A percentile compares a stretch with the other conserved stretches of the same genome.
These are phyloP conservation scores for Trichosporon sp. DNA, from an alignment of 1,284 basidiomycete species.

Conservation along the genomic window DNA sequence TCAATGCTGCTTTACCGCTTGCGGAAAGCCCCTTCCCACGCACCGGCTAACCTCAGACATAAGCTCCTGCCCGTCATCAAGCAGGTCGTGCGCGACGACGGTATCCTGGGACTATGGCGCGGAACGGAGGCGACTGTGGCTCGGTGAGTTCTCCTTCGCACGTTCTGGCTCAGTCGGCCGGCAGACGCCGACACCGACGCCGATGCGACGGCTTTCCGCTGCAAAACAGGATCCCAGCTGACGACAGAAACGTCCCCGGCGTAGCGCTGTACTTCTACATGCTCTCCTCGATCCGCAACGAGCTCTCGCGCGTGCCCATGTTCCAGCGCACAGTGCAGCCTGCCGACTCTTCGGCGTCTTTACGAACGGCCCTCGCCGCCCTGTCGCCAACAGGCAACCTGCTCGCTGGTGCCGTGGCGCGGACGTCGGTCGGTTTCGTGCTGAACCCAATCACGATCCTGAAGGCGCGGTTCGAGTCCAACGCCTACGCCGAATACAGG, in stretches of 20 bases:
- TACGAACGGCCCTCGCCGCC: constrained; percentile 65
- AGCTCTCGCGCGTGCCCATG: constrained; percentile 50
- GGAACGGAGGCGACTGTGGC: constrained; percentile 80
- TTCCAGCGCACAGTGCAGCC: constrained; percentile 46
- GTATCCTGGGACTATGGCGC: constrained; percentile 64
- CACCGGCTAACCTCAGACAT: constrained; percentile 33
- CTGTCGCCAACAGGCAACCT: constrained; percentile 82
- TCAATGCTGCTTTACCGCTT: not conserved
- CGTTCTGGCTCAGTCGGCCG: no score
- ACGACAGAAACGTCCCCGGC: constrained; percentile 80
- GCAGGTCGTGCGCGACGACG: constrained; percentile 56
- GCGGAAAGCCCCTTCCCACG: not conserved
- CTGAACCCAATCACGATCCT: constrained; percentile 92
- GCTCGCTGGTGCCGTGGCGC: constrained; percentile 80
- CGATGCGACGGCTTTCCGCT: no score
- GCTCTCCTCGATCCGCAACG: constrained; percentile 76
- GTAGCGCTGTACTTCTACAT: constrained; percentile 90
- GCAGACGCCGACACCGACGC: no score
- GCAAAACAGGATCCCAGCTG: no score
- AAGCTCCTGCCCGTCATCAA: constrained; percentile 38
- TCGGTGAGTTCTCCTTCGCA: constrained; percentile 59
- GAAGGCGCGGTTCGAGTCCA: constrained; percentile 93
- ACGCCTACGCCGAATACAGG: constrained; percentile 69
- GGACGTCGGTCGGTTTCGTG: constrained; percentile 82
- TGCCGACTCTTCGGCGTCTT: not conserved